Evolutionary conservation across 2,329 filamentous ascomycete species (phyloP).

Genomic region (Colletotrichum sp.): DNA sequence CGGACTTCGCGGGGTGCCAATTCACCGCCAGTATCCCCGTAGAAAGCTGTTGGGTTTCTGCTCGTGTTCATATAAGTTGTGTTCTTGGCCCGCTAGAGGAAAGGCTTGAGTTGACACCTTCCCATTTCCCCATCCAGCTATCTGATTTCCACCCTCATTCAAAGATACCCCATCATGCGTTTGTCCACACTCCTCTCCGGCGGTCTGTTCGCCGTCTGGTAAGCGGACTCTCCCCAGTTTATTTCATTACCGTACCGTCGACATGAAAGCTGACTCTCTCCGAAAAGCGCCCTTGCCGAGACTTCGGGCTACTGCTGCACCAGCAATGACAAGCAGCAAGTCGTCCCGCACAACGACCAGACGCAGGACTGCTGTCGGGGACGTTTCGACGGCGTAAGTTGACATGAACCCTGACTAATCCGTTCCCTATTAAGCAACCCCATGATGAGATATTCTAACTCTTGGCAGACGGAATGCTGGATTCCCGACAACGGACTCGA

Average conservation of each 20-base stretch:
- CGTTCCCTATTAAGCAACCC: not conserved
- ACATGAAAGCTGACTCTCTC: not conserved
- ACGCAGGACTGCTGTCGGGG: not conserved
- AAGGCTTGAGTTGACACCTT: not conserved
- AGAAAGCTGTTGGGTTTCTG: not conserved
- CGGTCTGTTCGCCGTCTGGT: not conserved
- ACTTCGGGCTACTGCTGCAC: not conserved
- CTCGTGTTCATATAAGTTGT: not conserved
- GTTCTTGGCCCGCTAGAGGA: not conserved
- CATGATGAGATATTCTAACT: not conserved
- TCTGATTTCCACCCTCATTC: not conserved
- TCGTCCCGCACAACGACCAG: not conserved
- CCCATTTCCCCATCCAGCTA: not conserved
- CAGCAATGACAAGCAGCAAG: not conserved
- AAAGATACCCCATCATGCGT: not conserved
- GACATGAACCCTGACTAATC: accelerated
- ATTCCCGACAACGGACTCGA: not conserved
- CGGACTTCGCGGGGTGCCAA: not conserved
- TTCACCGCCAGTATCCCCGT: not conserved
- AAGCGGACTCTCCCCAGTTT: not conserved
- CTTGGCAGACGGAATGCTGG: not conserved
- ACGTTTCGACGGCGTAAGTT: not conserved
- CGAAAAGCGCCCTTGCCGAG: not conserved
- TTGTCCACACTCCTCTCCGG: not conserved
- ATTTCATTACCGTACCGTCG: not conserved